Evolutionary conservation across 225 moss, liverwort and hornwort species (phyloP).

Genomic region (Sphagnum tenellum): DNA sequence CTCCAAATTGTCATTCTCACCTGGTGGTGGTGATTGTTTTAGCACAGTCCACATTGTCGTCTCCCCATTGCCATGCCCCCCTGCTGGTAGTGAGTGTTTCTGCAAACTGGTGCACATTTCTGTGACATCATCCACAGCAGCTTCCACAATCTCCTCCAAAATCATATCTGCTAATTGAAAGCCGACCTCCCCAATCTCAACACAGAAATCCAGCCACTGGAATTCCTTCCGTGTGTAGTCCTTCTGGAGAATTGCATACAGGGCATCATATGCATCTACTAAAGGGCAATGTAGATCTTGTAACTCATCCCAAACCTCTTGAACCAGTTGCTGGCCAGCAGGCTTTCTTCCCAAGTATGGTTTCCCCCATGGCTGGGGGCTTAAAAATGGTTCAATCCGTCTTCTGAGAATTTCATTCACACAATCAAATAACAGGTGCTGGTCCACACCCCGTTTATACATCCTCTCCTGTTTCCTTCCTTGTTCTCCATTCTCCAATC

Average conservation of each 20-base stretch:
- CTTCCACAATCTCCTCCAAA: conserved; percentile 34
- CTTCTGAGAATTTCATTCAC: conserved; percentile 28
- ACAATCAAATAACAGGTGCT: conserved; percentile 35
- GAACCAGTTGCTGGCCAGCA: conserved; percentile 19
- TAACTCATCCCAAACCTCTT: conserved; percentile 37
- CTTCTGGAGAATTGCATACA: conserved; percentile 37
- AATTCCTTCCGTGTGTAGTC: conserved; percentile 29
- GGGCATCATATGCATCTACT: conserved; percentile 25
- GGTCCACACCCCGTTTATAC: conserved; percentile 26
- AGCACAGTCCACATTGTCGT: conserved; percentile 11
- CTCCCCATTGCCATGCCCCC: conserved; percentile 7
- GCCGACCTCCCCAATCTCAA: conserved; percentile 32
- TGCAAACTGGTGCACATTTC: conserved; percentile 25
- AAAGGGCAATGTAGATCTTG: conserved; percentile 12
- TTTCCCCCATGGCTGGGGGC: conserved; percentile 29
- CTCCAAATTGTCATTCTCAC: conserved; percentile 20
- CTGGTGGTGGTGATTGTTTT: conserved; percentile 9
- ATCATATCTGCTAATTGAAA: conserved; percentile 28
- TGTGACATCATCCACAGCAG: conserved; percentile 26
- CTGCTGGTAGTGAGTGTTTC: conserved; percentile 7
- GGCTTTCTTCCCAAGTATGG: conserved; percentile 19
- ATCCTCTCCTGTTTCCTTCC: conserved; percentile 20
- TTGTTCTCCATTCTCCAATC: conserved; percentile 16
- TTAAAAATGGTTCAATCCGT: conserved; percentile 21
- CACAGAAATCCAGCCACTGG: conserved; percentile 26